Evolutionary conservation across 768 basidiomycete species (phyloP).

Genomic region (Russula lepida): DNA sequence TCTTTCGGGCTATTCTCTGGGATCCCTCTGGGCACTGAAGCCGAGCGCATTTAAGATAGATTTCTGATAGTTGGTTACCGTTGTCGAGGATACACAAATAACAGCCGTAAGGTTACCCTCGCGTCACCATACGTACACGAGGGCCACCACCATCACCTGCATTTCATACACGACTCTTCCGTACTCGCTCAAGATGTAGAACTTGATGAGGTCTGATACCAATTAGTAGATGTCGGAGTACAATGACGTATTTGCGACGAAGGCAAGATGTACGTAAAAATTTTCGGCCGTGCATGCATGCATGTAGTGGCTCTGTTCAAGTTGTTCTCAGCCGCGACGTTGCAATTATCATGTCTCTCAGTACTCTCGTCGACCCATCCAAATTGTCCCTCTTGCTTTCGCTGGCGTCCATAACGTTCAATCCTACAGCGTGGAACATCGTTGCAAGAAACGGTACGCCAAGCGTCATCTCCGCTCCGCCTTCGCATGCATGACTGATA

Average conservation of each 20-base stretch:
- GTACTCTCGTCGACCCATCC: slow-evolving; percentile 44
- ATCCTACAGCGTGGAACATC: slow-evolving; percentile 94
- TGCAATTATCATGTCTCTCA: slow-evolving; percentile 28
- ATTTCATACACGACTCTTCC: not conserved
- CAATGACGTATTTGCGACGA: not conserved
- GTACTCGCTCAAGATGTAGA: not conserved
- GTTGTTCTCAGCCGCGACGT: slow-evolving; percentile 4
- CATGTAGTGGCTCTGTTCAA: not conserved
- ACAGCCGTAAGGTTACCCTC: no score
- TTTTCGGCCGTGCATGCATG: not conserved
- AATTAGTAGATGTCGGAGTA: not conserved
- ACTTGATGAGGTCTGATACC: not conserved
- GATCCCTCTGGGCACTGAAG: not conserved
- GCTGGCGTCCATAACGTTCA: slow-evolving; percentile 72
- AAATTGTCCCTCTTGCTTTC: slow-evolving; percentile 59
- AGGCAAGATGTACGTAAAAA: not conserved
- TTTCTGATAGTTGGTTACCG: not conserved
- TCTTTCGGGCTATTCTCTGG: not conserved
- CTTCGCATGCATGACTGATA: slow-evolving; percentile 26
- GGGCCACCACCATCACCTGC: not conserved
- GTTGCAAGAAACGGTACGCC: slow-evolving; percentile 81
- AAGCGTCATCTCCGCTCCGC: not conserved
- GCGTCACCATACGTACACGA: not conserved
- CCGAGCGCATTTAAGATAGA: no score
- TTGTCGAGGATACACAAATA: not conserved